phyloP scores from a whole-genome alignment of 1,284 basidiomycete genomes.

The Apiotrichum veenhuisii region DNA sequence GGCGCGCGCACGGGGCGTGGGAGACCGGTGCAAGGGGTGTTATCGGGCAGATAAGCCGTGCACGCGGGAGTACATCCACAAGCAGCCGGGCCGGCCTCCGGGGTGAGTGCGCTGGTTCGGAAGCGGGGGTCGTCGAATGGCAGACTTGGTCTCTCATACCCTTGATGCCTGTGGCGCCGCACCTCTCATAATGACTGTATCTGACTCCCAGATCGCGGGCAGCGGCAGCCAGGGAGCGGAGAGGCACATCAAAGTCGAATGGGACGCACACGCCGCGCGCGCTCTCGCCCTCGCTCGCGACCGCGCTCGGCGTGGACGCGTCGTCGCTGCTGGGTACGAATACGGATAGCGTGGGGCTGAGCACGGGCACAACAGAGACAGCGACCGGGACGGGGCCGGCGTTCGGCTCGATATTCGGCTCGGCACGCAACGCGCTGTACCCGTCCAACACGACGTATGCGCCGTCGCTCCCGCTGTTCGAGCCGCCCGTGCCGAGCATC shows the following conservation, averaged over 20 bases:
- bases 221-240: too few species aligned
- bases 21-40: constrained; percentile 9
- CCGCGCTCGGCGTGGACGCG: neutral
- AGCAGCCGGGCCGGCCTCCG: constrained; percentile 17
- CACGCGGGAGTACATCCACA: constrained; percentile 17
- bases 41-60: constrained; percentile 9
- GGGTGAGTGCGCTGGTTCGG: constrained; percentile 10
- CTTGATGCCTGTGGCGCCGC: too few species aligned
- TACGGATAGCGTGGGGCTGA: too few species aligned
- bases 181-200: neutral
- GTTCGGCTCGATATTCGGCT: constrained; percentile 13
- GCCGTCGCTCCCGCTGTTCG: neutral
- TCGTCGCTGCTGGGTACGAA: too few species aligned
- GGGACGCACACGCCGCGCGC: neutral
- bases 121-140: too few species aligned
- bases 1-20: neutral
- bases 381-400: constrained; percentile 6
- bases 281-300: neutral
- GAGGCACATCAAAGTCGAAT: neutral
- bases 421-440: constrained; percentile 6
- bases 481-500: neutral
- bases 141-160: too few species aligned
- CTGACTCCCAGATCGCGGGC: neutral
- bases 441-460: neutral
- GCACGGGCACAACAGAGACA: too few species aligned